These are phyloP conservation scores for Rubroboletus satanas DNA, from an alignment of 768 basidiomycete genomes.

Conservation along the genomic window DNA sequence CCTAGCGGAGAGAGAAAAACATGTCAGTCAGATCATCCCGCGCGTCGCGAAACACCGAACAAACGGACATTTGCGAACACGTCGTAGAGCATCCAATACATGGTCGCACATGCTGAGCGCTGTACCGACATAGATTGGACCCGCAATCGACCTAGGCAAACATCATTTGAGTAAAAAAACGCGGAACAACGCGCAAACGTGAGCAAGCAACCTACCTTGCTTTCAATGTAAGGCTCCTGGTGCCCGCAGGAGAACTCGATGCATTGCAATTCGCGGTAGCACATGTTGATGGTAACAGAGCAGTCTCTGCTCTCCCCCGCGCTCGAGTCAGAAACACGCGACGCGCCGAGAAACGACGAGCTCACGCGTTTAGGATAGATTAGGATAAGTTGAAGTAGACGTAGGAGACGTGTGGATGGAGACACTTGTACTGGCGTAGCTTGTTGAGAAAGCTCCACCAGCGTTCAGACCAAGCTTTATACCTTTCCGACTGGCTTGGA, in stretches of 20 bases:
- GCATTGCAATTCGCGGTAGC: conserved; percentile 39
- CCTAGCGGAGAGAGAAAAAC: conserved; percentile 7
- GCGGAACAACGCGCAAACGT: conserved; percentile 25
- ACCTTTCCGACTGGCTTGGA: conserved; percentile 6
- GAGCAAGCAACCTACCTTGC: conserved; percentile 25
- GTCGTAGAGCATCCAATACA: conserved; percentile 38
- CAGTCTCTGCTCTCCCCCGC: conserved; percentile 9
- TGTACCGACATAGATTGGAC: conserved; percentile 41
- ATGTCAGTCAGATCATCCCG: conserved; percentile 15
- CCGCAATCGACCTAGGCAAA: conserved; percentile 40
- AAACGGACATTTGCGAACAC: conserved; percentile 39
- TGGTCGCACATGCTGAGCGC: conserved; percentile 31
- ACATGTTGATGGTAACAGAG: conserved; percentile 33
- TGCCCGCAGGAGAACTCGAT: conserved; percentile 40
- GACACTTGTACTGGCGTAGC: conserved; percentile 4
- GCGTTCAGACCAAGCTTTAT: conserved; percentile 20
- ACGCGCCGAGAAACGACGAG: not conserved
- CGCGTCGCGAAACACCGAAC: not conserved
- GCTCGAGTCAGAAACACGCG: conserved; percentile 10
- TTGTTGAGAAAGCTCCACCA: conserved; percentile 2
- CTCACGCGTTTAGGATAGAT: conserved; percentile 25
- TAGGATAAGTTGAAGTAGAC: conserved; percentile 13
- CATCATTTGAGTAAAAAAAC: conserved; percentile 8
- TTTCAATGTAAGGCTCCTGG: conserved; percentile 27
- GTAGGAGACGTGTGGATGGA: not conserved